Conservation (phyloP, 2,329 filamentous ascomycete genomes). For the Byssochlamys sp. region DNA sequence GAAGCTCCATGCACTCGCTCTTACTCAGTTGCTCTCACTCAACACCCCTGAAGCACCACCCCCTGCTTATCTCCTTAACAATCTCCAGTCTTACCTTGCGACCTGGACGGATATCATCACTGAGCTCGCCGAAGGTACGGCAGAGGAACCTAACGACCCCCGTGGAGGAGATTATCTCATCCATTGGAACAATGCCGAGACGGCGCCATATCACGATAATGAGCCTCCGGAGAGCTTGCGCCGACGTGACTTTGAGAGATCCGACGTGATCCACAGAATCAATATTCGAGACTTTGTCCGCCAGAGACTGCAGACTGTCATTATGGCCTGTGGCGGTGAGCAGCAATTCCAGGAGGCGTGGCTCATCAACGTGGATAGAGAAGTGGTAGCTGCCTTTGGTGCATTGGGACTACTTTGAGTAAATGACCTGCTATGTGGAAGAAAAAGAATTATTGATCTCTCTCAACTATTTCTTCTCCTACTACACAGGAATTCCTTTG, state of each 20-base stretch:
- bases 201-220: slow-evolving; percentile 23
- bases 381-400: slow-evolving; percentile 33
- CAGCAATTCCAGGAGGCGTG: slow-evolving; percentile 35
- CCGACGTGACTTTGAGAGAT: slow-evolving; percentile 29
- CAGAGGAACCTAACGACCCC: slow-evolving; percentile 24
- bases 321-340: slow-evolving; percentile 31
- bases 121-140: slow-evolving; percentile 34
- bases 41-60: slow-evolving; percentile 27
- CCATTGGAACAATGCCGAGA: slow-evolving; percentile 26
- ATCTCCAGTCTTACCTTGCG: slow-evolving; percentile 38
- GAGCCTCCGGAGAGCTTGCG: slow-evolving; percentile 34
- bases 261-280: slow-evolving; percentile 35
- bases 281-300: slow-evolving; percentile 38
- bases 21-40: slow-evolving; percentile 36
- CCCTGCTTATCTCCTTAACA: slow-evolving; percentile 31
- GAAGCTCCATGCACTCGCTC: slow-evolving; percentile 38
- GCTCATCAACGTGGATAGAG: slow-evolving; percentile 35
- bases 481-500: not conserved
- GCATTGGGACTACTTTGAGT: slow-evolving; percentile 25
- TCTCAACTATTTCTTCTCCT: not conserved
- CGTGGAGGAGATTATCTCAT: slow-evolving; percentile 33
- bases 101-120: slow-evolving; percentile 39
- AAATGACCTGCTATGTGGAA: not conserved
- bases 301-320: slow-evolving; percentile 30
- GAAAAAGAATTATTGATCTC: no score